Conservation (phyloP, 805 yeast species). For the Danielia oregonensis region DNA sequence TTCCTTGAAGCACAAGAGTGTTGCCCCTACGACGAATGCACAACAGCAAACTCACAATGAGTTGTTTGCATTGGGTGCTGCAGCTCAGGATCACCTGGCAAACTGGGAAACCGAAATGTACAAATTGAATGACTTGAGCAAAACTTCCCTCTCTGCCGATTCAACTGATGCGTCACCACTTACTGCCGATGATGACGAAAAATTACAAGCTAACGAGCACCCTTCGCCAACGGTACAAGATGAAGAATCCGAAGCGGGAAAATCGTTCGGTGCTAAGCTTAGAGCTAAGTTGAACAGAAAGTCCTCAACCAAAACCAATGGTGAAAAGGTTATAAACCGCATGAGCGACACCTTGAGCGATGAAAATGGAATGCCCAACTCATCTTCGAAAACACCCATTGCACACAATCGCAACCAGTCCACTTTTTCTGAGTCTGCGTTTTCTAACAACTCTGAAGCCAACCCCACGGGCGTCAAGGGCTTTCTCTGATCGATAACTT, state of each 20-base stretch:
- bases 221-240: not conserved
- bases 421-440: conserved; percentile 10
- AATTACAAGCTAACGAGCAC: conserved; percentile 1
- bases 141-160: conserved; percentile 2
- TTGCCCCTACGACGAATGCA: conserved; percentile 6
- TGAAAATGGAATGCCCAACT: conserved; percentile 5
- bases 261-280: conserved; percentile 12
- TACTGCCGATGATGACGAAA: conserved; percentile 2
- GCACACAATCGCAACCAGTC: conserved; percentile 9
- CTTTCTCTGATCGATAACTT: conserved; percentile 6
- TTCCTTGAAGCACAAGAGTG: conserved; percentile 34
- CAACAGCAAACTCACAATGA: conserved; percentile 14
- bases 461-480: conserved; percentile 12
- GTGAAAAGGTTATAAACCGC: conserved; percentile 7
- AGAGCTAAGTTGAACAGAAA: conserved; percentile 9
- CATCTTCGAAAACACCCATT: conserved; percentile 6
- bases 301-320: conserved; percentile 4
- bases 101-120: conserved; percentile 70
- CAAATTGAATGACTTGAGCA: conserved; percentile 34
- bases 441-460: conserved; percentile 10
- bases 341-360: conserved; percentile 12
- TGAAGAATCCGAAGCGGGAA: not conserved
- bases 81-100: conserved; percentile 53
- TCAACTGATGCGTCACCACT: not conserved
- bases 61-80: conserved; percentile 18